Evolutionary conservation across 2,329 filamentous ascomycete species (phyloP), one percentile per base, ranked within the genome.

Genomic region (Alternaria sp.): DNA sequence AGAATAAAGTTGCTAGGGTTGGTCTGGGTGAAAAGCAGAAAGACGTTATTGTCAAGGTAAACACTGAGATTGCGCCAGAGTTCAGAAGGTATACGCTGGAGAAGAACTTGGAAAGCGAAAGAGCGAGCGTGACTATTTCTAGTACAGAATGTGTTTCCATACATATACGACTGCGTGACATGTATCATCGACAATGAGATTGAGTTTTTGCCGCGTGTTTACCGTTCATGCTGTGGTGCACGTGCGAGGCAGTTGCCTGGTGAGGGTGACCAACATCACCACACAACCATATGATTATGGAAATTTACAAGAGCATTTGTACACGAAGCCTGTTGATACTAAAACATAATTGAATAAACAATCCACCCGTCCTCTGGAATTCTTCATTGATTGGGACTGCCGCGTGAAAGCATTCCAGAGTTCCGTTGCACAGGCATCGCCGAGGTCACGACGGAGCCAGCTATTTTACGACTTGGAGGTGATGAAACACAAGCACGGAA

Each of bases 401-500:
- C 20, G 5, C 9, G 18, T 18, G 38, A 41, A 41, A 7, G 38
- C 38, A 6, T 11, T 41, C 11, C 9, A 20, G 11, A 22, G 38
- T 5, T 11, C 38, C 12, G 18, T 20, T 11, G 18, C 38, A 22
- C 11, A 5, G 11, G 18, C 38, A 41, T 22, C 9, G 18, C 9
- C 12, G 30, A 36, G 16, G 7, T 9, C 46, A 20, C 8, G 36
- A 9, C 4, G 7, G n/a, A 39, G 8, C 1, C 4, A 39, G 9
- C 16, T n/a, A 7, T 16, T 8, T 3, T n/a, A 8, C 7, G 6
- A n/a, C 6, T 8, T 38, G 32, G 6, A 4, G 16, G 5, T 18
- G 16, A 38, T 38, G 6, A 1, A 1, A 38, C 4, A 8, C 1
- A 8, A n/a, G 6, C 16, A 8, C 9, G 1, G 1, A 0, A 4